phyloP scores from a whole-genome alignment of 1,284 basidiomycete species.

The Boletus smithii region DNA sequence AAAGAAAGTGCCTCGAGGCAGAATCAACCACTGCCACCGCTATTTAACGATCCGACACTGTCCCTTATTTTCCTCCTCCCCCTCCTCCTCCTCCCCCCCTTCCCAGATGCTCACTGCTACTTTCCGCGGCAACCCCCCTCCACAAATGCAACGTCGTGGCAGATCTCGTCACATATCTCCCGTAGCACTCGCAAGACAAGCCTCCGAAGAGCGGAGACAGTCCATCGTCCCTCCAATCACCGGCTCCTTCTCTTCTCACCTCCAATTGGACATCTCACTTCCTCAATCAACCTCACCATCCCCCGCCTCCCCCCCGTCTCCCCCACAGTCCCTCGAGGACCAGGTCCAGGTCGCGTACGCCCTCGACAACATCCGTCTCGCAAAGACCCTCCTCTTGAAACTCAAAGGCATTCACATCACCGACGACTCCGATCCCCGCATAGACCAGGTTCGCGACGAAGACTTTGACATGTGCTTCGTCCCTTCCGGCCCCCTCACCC shows the following conservation, averaged over 20 bases:
- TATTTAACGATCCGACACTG: conserved; percentile 14
- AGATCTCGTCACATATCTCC: conserved; percentile 47
- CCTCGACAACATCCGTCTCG: conserved; percentile 59
- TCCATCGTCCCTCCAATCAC: conserved; percentile 19
- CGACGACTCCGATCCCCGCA: conserved; percentile 57
- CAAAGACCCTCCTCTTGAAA: conserved; percentile 57
- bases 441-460: conserved; percentile 59
- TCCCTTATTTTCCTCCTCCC: conserved; percentile 1
- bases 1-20: conserved; percentile 5
- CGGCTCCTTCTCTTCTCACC: no score
- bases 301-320: no score
- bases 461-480: conserved; percentile 62
- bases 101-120: no score
- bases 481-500: conserved; percentile 48
- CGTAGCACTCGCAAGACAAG: conserved; percentile 47
- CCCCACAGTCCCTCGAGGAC: conserved; percentile 46
- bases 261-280: no score
- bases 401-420: conserved; percentile 59
- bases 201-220: conserved; percentile 44
- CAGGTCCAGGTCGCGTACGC: conserved; percentile 65
- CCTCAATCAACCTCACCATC: no score
- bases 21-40: neutral
- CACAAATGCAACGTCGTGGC: conserved; percentile 35
- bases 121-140: no score
- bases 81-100: conserved; percentile 2